A percentile compares a stretch with the other conserved stretches of the same genome.
Evolutionary conservation across 23 red algal genomes (phyloP).

Genomic region (Gracilaria gracilis): DNA sequence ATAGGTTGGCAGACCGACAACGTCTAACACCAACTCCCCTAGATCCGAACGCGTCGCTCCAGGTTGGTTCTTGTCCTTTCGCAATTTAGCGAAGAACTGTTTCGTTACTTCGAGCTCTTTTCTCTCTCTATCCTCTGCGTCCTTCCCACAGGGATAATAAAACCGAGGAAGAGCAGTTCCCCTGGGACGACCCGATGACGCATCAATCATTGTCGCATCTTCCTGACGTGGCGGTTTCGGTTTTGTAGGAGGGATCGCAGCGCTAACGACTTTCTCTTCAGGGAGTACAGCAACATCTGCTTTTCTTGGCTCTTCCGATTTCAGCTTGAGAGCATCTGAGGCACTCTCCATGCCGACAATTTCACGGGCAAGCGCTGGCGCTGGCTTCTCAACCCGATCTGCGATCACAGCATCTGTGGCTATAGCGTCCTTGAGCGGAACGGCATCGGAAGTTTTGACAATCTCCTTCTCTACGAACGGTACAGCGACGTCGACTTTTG

Average conservation of each 20-base stretch:
- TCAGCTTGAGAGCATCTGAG: neutral
- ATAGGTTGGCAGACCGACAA: constrained; percentile 82
- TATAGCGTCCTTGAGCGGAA: constrained; percentile 11
- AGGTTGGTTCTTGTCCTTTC: constrained; percentile 34
- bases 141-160: constrained; percentile 87
- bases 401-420: neutral
- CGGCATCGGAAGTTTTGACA: constrained; percentile 12
- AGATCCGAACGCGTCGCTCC: constrained; percentile 68
- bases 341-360: constrained; percentile 4
- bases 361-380: neutral
- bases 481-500: constrained; percentile 4
- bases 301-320: constrained; percentile 4
- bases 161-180: constrained; percentile 67
- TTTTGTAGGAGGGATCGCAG: constrained; percentile 33
- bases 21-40: constrained; percentile 68
- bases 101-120: constrained; percentile 60
- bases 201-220: constrained; percentile 54
- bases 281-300: neutral
- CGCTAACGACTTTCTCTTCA: constrained; percentile 16
- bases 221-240: constrained; percentile 13
- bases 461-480: constrained; percentile 23
- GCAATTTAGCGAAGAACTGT: constrained; percentile 37
- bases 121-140: constrained; percentile 67
- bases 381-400: neutral
- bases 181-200: constrained; percentile 2